Evolutionary conservation across 305 asterid species (phyloP).

Genomic region (Fraxinus latifolia): DNA sequence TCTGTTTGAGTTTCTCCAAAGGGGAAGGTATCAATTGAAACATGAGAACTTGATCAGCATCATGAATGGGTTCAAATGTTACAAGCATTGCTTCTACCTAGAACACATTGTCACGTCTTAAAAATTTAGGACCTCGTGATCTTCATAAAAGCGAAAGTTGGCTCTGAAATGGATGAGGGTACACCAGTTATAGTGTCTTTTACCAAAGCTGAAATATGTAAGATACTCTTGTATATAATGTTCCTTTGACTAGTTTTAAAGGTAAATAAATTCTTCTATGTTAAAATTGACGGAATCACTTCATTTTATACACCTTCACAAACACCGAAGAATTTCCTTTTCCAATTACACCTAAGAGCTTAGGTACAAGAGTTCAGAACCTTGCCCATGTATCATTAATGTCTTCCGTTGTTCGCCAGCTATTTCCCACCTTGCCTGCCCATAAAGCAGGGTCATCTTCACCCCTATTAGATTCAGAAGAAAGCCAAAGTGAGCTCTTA

Average conservation of each 20-base stretch:
- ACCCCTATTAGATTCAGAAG: constrained; percentile 55
- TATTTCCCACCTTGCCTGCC: constrained; percentile 89
- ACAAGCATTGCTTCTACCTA: not conserved
- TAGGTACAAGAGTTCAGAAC: constrained; percentile 34
- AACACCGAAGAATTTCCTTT: not conserved
- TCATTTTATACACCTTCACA: not conserved
- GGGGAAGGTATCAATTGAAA: not conserved
- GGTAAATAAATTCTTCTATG: not conserved
- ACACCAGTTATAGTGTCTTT: not conserved
- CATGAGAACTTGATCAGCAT: not conserved
- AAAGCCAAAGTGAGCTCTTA: constrained; percentile 25
- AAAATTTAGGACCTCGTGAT: not conserved
- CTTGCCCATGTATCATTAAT: constrained; percentile 97
- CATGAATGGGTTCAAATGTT: not conserved
- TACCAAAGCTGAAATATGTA: not conserved
- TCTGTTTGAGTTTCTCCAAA: not conserved
- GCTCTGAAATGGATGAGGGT: not conserved
- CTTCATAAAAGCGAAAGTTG: not conserved
- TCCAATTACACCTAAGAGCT: constrained; percentile 6
- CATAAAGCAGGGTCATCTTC: constrained; percentile 85
- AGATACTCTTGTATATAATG: not conserved
- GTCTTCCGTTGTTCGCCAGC: constrained; percentile 96
- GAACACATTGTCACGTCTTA: not conserved
- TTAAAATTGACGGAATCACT: not conserved
- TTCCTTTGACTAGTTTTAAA: not conserved